These are phyloP conservation scores for Fragilaria crotonensis DNA, from an alignment of 108 stramenopile genomes.

Conservation along the genomic window DNA sequence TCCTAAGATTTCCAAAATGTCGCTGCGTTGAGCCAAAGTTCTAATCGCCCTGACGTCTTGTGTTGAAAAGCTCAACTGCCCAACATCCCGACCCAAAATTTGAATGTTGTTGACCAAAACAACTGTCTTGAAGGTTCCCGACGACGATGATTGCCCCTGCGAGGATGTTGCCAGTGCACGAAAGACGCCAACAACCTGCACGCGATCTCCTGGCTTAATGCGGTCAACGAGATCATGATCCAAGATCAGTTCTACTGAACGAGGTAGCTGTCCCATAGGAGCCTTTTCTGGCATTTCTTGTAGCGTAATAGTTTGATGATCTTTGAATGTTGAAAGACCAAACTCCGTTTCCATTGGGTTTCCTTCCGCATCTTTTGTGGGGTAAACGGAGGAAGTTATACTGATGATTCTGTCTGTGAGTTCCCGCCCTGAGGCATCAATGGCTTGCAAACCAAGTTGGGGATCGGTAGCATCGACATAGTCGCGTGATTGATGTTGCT, in stretches of 20 bases:
- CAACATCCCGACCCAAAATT: slow-evolving; percentile 83
- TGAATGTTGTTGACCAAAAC: slow-evolving; percentile 93
- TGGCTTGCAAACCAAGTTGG: slow-evolving; percentile 74
- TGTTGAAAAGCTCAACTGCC: slow-evolving; percentile 63
- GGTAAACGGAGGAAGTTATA: slow-evolving; percentile 82
- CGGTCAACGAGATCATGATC: slow-evolving; percentile 92
- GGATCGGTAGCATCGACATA: slow-evolving; percentile 96
- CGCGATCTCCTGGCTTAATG: slow-evolving; percentile 97
- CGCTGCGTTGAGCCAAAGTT: slow-evolving; percentile 58
- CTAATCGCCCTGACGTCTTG: slow-evolving; percentile 81
- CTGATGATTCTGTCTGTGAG: slow-evolving; percentile 62
- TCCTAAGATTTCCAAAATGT: slow-evolving; percentile 77
- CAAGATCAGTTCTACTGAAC: slow-evolving; percentile 86
- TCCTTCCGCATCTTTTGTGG: slow-evolving; percentile 87
- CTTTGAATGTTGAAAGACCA: slow-evolving; percentile 91
- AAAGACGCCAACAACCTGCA: slow-evolving; percentile 84
- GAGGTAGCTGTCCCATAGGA: slow-evolving; percentile 97
- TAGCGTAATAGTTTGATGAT: slow-evolving; percentile 92
- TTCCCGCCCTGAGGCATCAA: slow-evolving; percentile 73
- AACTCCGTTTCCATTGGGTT: slow-evolving; percentile 94
- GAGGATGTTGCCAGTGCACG: slow-evolving; percentile 75
- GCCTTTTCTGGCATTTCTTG: slow-evolving; percentile 98
- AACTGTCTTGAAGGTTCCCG: slow-evolving; percentile 90
- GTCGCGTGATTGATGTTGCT: slow-evolving; percentile 61
- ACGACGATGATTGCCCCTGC: slow-evolving; percentile 33